Conservation (phyloP, 129 eudicot species). For the Chrysanthemum lavandulifolium region DNA sequence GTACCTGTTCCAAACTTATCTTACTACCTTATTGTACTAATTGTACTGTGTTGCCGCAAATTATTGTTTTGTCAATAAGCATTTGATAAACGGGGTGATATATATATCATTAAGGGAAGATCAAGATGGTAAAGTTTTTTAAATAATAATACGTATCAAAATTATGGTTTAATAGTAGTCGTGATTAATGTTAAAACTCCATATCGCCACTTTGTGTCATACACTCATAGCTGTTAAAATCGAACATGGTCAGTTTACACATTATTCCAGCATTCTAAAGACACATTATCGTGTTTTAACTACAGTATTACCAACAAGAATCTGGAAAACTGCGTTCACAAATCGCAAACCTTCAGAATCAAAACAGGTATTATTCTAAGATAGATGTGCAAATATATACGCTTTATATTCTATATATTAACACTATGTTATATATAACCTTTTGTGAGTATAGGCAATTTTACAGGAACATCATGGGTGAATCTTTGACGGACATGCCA, state of each 20-base stretch:
- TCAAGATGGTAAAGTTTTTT: too few relatives aligned
- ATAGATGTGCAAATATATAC: background rate
- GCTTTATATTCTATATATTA: background rate
- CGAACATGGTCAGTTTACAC: too few relatives aligned
- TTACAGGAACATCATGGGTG: conserved; percentile 87
- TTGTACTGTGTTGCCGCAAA: background rate
- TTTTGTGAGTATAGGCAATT: conserved; percentile 23
- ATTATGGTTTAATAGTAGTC: too few relatives aligned
- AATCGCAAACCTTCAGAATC: conserved; percentile 63
- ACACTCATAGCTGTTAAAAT: too few relatives aligned
- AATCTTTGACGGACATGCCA: conserved; percentile 48
- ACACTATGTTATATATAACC: conserved; percentile 8
- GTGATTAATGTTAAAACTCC: too few relatives aligned
- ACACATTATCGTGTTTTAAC: background rate
- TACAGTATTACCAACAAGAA: conserved; percentile 93
- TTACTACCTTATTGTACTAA: background rate
- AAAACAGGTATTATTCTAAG: conserved; percentile 50
- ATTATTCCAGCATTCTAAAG: background rate
- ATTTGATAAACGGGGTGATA: background rate
- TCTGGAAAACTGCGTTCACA: conserved; percentile 75
- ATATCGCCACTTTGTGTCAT: too few relatives aligned
- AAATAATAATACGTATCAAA: too few relatives aligned
- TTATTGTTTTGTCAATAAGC: background rate
- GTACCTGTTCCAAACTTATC: conserved; percentile 28
- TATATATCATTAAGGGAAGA: background rate